phyloP scores from a whole-genome alignment of 495 filamentous ascomycete genomes.

The Trichoderma orchidacearum region DNA sequence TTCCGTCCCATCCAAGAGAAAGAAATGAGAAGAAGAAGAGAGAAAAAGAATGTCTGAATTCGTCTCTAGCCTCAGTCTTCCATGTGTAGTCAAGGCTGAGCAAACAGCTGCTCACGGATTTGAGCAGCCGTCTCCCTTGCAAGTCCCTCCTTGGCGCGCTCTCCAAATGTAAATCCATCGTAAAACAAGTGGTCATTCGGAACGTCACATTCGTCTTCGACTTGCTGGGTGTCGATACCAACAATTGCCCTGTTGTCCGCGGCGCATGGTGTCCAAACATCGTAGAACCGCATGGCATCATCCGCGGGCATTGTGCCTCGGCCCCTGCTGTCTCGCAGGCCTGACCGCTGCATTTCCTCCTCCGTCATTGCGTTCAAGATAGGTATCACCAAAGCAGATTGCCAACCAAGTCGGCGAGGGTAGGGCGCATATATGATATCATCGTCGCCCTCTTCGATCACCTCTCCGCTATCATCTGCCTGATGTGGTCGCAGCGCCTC shows the following conservation, averaged over 20 bases:
- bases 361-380: slow-evolving; percentile 18
- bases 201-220: slow-evolving; percentile 9
- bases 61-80: no score
- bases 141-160: slow-evolving; percentile 17
- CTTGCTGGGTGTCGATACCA: neutral
- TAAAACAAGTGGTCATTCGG: slow-evolving; percentile 20
- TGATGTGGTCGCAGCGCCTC: neutral
- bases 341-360: slow-evolving; percentile 15
- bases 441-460: neutral
- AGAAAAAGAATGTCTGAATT: no score
- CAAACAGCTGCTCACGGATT: slow-evolving; percentile 1
- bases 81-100: no score
- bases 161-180: slow-evolving; percentile 16
- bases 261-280: slow-evolving; percentile 18
- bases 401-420: slow-evolving; percentile 14
- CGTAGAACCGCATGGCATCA: slow-evolving; percentile 9
- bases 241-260: neutral
- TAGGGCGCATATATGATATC: neutral
- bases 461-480: neutral
- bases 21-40: neutral
- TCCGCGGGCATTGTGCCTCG: slow-evolving; percentile 8
- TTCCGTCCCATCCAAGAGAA: neutral
- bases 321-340: slow-evolving; percentile 15
- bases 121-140: slow-evolving; percentile 14
- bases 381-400: slow-evolving; percentile 13